A percentile compares a stretch with the other conserved stretches of the same genome.
Conservation (phyloP, 2,329 filamentous ascomycete genomes). For the Penicillium psychrosexuale region DNA sequence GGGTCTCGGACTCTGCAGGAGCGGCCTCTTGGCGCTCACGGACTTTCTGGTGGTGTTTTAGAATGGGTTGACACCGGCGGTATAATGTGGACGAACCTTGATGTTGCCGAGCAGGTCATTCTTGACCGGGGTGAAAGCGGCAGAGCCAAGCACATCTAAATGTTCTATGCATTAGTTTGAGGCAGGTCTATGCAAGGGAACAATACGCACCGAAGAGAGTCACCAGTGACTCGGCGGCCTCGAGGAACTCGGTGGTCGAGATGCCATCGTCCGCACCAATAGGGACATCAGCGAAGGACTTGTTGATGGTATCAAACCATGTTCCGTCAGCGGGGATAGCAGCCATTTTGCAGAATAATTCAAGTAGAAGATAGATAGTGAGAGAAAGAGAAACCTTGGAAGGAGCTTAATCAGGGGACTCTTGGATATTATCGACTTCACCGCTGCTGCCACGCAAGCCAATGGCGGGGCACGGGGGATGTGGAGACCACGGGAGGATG, state of each 20-base stretch:
- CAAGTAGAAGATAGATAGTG: conserved; percentile 4
- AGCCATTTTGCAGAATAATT: conserved; percentile 27
- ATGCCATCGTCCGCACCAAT: conserved; percentile 74
- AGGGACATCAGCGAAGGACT: conserved; percentile 79
- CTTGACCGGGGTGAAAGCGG: conserved; percentile 88
- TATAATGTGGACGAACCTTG: conserved; percentile 58
- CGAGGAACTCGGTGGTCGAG: conserved; percentile 80
- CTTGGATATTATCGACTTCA: conserved; percentile 21
- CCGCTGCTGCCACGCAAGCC: conserved; percentile 35
- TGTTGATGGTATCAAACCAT: conserved; percentile 80
- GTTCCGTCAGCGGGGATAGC: conserved; percentile 64
- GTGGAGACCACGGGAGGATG: background rate
- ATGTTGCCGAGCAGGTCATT: conserved; percentile 87
- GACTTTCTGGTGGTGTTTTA: conserved; percentile 66
- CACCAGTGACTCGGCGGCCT: conserved; percentile 81
- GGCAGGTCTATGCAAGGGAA: background rate
- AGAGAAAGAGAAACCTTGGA: conserved; percentile 1
- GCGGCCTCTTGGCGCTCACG: conserved; percentile 75
- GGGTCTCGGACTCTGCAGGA: conserved; percentile 72
- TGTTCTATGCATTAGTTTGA: conserved; percentile 10
- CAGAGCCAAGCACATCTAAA: conserved; percentile 58
- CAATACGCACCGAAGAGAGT: conserved; percentile 71
- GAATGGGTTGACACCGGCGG: background rate
- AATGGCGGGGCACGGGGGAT: conserved; percentile 9
- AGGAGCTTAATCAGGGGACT: conserved; percentile 10